Base-by-base conservation (phyloP, 306 rosid genomes). In the Dalbergia cochinchinensis region DNA sequence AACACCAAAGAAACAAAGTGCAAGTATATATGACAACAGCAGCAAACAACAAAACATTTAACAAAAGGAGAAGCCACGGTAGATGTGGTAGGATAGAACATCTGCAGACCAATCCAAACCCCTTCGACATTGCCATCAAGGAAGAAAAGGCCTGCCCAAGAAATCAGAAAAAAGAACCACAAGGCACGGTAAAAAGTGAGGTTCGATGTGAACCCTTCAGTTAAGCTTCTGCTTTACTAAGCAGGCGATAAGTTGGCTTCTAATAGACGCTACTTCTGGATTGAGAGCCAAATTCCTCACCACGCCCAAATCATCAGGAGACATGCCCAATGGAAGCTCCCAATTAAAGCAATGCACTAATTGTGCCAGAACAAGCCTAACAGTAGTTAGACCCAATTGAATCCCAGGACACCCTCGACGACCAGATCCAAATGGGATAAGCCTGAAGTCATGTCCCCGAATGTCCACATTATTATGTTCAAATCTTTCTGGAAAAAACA, bases 361-460 rank as follows among this genome's bases (percentile, higher is more conserved):
- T 7, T 88, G 86, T 0, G 87, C 87, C 6, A 88, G 4, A 15
- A 83, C 8, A 7, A 64, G 1, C 34, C 45, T 55, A 34, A 65
- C 51, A 0, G 73, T 60, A 8, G 45, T 69, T 11, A 80, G 34
- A 8, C 87, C 91, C 12, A 83, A 8, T 4, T 83, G 71, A 22
- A 88, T 42, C 18, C 87, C 87, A 0, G 86, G 87, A 7, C 91
- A 88, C 0, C 78, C 69, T 74, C 87, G 77, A 0, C 87, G 60
- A 7, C 89, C 87, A 1, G 84, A 79, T 44, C 90, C 92, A 59
- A 88, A 86, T 39, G 86, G 88, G 6, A 83, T 22, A 6, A 88
- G 65, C 4, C 83, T 8, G 14, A 78, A 88, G 19, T 86, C 86
- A 3, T 48, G 62, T 9, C 89, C 89, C 8, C 11, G 5, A 0